Evolutionary conservation across 2,329 filamentous ascomycete species (phyloP).

Genomic region (Hymenoscyphus fraxineus): DNA sequence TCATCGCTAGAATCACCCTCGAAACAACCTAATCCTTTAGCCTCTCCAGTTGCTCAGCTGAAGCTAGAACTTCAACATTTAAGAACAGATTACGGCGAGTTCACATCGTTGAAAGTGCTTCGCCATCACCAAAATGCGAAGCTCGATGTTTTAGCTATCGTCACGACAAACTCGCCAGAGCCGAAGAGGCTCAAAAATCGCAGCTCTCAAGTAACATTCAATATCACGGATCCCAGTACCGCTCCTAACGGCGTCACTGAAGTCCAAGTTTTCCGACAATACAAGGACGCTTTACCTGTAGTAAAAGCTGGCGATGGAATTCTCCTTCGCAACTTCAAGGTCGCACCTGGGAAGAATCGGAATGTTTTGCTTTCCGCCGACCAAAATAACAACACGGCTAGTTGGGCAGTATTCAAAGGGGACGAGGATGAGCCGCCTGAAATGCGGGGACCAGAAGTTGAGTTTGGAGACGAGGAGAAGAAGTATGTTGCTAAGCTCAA

Average conservation of each 20-base stretch:
- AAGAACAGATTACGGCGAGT: slow-evolving; percentile 47
- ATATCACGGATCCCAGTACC: slow-evolving; percentile 53
- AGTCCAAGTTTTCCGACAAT: slow-evolving; percentile 56
- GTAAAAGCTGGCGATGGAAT: slow-evolving; percentile 55
- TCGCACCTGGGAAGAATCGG: slow-evolving; percentile 48
- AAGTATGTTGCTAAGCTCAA: slow-evolving; percentile 47
- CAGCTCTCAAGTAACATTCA: slow-evolving; percentile 57
- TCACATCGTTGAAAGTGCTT: slow-evolving; percentile 48
- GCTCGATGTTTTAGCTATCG: slow-evolving; percentile 53
- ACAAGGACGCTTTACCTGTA: slow-evolving; percentile 53
- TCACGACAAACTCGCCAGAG: slow-evolving; percentile 46
- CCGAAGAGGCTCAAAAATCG: slow-evolving; percentile 53
- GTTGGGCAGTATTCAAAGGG: slow-evolving; percentile 59
- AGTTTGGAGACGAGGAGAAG: slow-evolving; percentile 49
- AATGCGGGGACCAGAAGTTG: slow-evolving; percentile 57
- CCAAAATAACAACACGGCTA: slow-evolving; percentile 48
- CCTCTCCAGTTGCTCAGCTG: slow-evolving; percentile 21
- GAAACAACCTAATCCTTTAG: slow-evolving; percentile 23
- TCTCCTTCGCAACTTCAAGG: slow-evolving; percentile 53
- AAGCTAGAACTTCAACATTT: slow-evolving; percentile 29
- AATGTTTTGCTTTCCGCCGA: slow-evolving; percentile 50
- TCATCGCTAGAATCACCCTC: slow-evolving; percentile 28
- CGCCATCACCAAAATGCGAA: slow-evolving; percentile 47
- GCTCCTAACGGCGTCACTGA: slow-evolving; percentile 49
- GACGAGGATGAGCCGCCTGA: slow-evolving; percentile 40